These are phyloP conservation scores for Endocarpon pusillum DNA, from an alignment of 495 filamentous ascomycete genomes.

Conservation along the genomic window DNA sequence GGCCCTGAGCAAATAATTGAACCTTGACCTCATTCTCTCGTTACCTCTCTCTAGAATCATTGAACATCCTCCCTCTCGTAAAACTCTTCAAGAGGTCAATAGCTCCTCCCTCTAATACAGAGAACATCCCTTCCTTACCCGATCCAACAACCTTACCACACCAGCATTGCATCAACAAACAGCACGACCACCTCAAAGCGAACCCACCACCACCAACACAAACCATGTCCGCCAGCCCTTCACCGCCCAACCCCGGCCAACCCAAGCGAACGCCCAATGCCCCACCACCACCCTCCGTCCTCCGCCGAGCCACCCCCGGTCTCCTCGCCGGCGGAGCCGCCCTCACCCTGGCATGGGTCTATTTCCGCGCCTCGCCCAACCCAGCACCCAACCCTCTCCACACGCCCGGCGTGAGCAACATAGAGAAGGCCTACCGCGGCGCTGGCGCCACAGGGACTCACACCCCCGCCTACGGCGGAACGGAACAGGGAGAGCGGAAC, in stretches of 20 bases:
- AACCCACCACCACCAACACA: too few relatives aligned
- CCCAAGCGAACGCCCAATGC: slow-evolving; percentile 1
- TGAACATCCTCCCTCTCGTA: too few relatives aligned
- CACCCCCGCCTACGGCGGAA: slow-evolving; percentile 10
- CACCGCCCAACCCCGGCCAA: background rate
- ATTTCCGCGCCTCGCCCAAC: background rate
- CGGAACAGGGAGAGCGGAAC: slow-evolving; percentile 8
- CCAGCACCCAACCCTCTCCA: background rate
- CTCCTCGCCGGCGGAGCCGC: background rate
- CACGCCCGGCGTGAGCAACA: slow-evolving; percentile 14
- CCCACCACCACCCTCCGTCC: background rate
- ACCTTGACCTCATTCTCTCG: too few relatives aligned
- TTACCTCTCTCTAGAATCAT: too few relatives aligned
- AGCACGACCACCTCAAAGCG: too few relatives aligned
- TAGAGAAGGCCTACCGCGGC: slow-evolving; percentile 14
- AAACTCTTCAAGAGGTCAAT: too few relatives aligned
- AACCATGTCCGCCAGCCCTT: background rate
- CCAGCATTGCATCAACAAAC: too few relatives aligned
- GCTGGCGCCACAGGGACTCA: slow-evolving; percentile 14
- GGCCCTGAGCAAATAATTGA: too few relatives aligned
- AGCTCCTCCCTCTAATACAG: too few relatives aligned
- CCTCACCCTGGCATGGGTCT: background rate
- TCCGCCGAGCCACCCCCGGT: background rate
- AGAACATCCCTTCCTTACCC: too few relatives aligned
- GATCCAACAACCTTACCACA: too few relatives aligned